Evolutionary conservation across 169 alveolate genomes (phyloP).

Genomic region (Amoebophrya sp.): DNA sequence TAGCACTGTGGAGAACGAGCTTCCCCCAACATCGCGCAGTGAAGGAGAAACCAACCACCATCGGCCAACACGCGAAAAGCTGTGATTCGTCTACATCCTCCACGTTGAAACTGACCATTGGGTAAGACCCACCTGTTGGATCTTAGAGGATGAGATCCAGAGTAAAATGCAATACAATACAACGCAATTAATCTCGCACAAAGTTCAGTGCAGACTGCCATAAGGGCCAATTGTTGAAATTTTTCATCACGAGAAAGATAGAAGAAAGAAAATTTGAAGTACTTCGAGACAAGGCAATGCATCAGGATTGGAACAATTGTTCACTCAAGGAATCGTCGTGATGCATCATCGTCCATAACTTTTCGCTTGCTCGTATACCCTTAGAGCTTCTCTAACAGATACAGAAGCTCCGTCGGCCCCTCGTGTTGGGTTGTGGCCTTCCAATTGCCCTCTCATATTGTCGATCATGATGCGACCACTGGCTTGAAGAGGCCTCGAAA

Average conservation of each 20-base stretch:
- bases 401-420: not conserved
- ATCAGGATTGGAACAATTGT: no score
- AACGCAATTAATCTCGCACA: no score
- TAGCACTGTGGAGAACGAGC: not conserved
- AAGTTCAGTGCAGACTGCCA: no score
- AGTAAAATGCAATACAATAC: no score
- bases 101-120: not conserved
- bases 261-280: no score
- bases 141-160: no score
- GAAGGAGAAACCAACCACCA: conserved; percentile 40
- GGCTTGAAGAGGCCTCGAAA: not conserved
- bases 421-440: not conserved
- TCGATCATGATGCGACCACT: not conserved
- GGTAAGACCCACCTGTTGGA: no score
- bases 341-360: no score
- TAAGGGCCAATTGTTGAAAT: no score
- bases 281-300: no score
- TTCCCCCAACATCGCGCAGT: conserved; percentile 45
- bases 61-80: conserved; percentile 33
- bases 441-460: not conserved
- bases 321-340: no score
- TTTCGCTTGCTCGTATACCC: not conserved
- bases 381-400: not conserved
- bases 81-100: not conserved
- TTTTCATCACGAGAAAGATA: no score